A percentile compares a stretch with the other conserved stretches of the same genome.
Conservation (phyloP, 768 basidiomycete species). For the Symmetrospora coprosmae region DNA sequence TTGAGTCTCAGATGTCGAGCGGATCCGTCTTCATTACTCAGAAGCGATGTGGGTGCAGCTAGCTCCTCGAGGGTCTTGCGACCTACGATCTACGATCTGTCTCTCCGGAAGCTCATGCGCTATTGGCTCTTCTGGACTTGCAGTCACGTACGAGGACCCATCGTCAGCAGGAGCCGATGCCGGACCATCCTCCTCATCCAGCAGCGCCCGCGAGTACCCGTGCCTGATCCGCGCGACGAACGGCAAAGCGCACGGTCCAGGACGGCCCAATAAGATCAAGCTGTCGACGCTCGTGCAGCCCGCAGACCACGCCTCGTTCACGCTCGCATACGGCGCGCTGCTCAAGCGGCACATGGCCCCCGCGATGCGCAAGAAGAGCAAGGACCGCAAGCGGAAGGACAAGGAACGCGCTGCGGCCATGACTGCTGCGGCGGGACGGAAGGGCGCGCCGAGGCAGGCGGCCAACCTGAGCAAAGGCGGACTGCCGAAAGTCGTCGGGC, state of each 20-base stretch:
- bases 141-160: no score
- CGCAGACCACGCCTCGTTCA: neutral
- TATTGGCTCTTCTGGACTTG: no score
- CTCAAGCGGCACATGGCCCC: neutral
- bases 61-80: neutral
- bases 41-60: conserved; percentile 10
- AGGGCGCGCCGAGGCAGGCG: no score
- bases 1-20: conserved; percentile 2
- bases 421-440: neutral
- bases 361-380: conserved; percentile 2
- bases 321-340: neutral
- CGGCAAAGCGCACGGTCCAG: neutral
- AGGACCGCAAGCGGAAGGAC: neutral
- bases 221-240: conserved; percentile 3
- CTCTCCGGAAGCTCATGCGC: no score
- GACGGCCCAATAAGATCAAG: conserved; percentile 1
- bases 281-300: conserved; percentile 13
- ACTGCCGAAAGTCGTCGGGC: conserved; percentile 11
- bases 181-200: neutral
- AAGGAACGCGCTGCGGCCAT: neutral
- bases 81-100: no score
- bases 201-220: conserved; percentile 4
- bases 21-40: conserved; percentile 17
- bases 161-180: no score
- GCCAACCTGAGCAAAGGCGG: neutral